Evolutionary conservation across 441 rosid genomes (phyloP).

Genomic region (Populus tomentosa): DNA sequence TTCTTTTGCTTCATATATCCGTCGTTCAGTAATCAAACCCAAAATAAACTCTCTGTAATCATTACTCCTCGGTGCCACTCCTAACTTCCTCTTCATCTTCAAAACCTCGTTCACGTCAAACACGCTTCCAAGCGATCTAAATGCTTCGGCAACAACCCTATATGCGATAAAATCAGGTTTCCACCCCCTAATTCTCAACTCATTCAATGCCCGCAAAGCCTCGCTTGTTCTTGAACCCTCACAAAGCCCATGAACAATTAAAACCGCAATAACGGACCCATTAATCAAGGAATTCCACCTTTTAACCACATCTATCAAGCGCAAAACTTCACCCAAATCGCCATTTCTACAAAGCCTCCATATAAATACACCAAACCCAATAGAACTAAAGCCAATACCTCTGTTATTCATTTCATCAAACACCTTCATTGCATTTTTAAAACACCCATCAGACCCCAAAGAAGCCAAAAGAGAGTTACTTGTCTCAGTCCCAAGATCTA

Average conservation of each 20-base stretch:
- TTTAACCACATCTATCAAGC: conserved; percentile 48
- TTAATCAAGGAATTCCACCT: conserved; percentile 32
- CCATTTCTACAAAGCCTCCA: conserved; percentile 47
- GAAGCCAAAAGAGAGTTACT: conserved; percentile 72
- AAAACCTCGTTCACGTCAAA: conserved; percentile 52
- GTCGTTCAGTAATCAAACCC: conserved; percentile 52
- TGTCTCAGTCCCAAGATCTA: conserved; percentile 39
- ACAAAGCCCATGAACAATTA: conserved; percentile 75
- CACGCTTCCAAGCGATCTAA: conserved; percentile 42
- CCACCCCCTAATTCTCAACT: conserved; percentile 59
- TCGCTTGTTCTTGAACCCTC: conserved; percentile 51
- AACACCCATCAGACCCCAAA: conserved; percentile 47
- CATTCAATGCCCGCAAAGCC: conserved; percentile 57
- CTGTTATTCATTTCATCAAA: conserved; percentile 57
- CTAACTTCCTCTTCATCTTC: conserved; percentile 88
- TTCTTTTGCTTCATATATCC: conserved; percentile 59
- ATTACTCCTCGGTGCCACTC: conserved; percentile 76
- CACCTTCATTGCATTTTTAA: conserved; percentile 46
- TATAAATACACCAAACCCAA: conserved; percentile 73
- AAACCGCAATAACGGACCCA: conserved; percentile 65
- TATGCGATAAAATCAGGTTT: conserved; percentile 93
- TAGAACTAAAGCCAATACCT: conserved; percentile 46
- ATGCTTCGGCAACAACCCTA: conserved; percentile 72
- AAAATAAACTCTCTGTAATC: conserved; percentile 66
- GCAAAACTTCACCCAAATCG: conserved; percentile 37